Evolutionary conservation across 352 stramenopile species (phyloP), one percentile per base, ranked within the genome.

Genomic region (Stephanocyclus meneghinianus): DNA sequence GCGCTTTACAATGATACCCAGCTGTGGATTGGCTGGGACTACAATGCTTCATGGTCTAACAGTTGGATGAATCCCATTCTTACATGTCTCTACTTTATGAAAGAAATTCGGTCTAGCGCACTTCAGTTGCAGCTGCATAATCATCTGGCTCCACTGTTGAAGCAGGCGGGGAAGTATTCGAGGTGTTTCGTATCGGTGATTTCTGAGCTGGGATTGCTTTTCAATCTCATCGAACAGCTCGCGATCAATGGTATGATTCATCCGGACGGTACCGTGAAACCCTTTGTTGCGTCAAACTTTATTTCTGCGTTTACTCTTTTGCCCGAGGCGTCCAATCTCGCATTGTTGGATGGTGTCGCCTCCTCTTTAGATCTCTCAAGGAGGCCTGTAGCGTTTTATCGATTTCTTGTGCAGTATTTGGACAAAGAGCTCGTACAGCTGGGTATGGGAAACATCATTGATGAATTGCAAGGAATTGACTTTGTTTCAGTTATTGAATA

Each of bases 11-110:
- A 94, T 70, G 57, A 87, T 13, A 88, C 84, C 10, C 74, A 75
- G 13, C 45, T 92, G 29, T 91, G 81, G 45, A 75, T 85, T 30
- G 89, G 87, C 26, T 94, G 86, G 84, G 89, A 94, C 60, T 91
- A 91, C 71, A 37, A 78, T 53, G 65, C 73, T n/a, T 79, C 80
- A 5, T 87, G 91, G 62, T 74, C 79, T 4, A 92, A 92, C 68
- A 78, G 81, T 13, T 94, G 87, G 63, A 78, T 84, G 1, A 84
- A 82, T 40, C 71, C 89, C 2, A 81, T 94, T 9, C 50, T 95
- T 4, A 62, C 91, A 35, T 15, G 94, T n/a, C 73, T 95, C 9
- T 95, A 94, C 59, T 95, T 95, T 74, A 71, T 90, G 8, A 80
- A 71, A 66, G 88, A 94, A 81, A 80, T 95, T 40, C 68, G 89